Percentiles rank a stretch among this genome's conserved stretches.
Conservation (phyloP, 441 rosid species). For the Cnidoscolus chayamansa region DNA sequence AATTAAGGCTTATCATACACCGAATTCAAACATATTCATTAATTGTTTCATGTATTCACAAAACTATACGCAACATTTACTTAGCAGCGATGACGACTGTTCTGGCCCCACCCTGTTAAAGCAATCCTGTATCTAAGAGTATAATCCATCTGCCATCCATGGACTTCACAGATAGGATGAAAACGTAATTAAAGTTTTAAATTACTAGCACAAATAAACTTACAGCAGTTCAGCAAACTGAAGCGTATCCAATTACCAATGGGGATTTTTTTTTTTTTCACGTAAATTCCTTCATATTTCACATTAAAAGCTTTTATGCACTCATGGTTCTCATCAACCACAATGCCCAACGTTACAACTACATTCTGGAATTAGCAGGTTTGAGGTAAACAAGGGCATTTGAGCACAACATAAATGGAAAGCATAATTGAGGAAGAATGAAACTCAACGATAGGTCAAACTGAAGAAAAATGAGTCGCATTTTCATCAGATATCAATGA, state of each 20-base stretch:
- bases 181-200: not conserved
- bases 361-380: not conserved
- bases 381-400: not conserved
- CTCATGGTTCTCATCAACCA: not conserved
- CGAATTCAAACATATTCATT: not conserved
- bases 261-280: not conserved
- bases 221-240: not conserved
- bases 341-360: not conserved
- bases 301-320: not conserved
- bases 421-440: too few species aligned
- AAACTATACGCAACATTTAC: not conserved
- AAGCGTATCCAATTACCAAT: not conserved
- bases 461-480: too few species aligned
- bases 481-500: too few species aligned
- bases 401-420: not conserved
- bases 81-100: not conserved
- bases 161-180: not conserved
- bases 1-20: not conserved
- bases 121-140: not conserved
- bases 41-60: not conserved
- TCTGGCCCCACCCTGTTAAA: not conserved
- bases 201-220: not conserved
- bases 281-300: not conserved
- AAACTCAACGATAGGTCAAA: not conserved
- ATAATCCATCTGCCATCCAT: not conserved